These are phyloP conservation scores for Coemansia sp. DNA, from an alignment of 192 early-diverging fungal species.

Conservation along the genomic window DNA sequence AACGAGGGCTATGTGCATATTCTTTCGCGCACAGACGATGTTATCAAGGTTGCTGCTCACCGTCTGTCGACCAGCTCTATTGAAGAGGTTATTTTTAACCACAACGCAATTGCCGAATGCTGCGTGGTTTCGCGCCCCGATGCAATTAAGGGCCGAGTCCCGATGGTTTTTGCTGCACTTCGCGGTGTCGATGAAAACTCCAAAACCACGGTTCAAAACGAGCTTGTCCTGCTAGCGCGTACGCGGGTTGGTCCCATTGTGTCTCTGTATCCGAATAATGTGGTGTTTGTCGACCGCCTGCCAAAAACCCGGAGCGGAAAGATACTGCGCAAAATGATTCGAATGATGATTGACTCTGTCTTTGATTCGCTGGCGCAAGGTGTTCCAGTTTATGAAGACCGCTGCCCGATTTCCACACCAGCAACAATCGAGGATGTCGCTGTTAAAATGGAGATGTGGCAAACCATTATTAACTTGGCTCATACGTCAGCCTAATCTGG, in stretches of 20 bases:
- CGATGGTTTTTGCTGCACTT: constrained; percentile 64
- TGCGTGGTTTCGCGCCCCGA: constrained; percentile 70
- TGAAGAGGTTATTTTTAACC: constrained; percentile 73
- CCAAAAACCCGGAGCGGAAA: constrained; percentile 89
- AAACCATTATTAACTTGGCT: constrained; percentile 13
- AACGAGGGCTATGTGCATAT: constrained; percentile 73
- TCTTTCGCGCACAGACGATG: constrained; percentile 71
- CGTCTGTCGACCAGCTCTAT: constrained; percentile 78
- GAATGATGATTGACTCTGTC: constrained; percentile 68
- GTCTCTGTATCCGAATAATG: constrained; percentile 68
- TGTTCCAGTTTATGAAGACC: neutral
- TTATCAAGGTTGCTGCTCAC: constrained; percentile 89
- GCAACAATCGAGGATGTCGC: constrained; percentile 82
- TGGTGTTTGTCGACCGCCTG: constrained; percentile 66
- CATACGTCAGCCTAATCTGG: neutral
- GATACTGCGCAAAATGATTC: constrained; percentile 75
- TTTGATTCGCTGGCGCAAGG: constrained; percentile 46
- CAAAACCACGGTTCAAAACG: constrained; percentile 28
- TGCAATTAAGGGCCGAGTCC: constrained; percentile 68
- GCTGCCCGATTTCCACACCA: constrained; percentile 59
- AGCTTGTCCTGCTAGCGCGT: constrained; percentile 66
- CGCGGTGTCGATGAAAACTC: constrained; percentile 12
- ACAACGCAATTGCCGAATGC: constrained; percentile 67
- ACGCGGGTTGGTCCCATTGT: constrained; percentile 79
- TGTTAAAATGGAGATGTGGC: constrained; percentile 57